These are phyloP conservation scores for Friedmanniomyces simplex DNA, from an alignment of 495 filamentous ascomycete species.

Conservation along the genomic window DNA sequence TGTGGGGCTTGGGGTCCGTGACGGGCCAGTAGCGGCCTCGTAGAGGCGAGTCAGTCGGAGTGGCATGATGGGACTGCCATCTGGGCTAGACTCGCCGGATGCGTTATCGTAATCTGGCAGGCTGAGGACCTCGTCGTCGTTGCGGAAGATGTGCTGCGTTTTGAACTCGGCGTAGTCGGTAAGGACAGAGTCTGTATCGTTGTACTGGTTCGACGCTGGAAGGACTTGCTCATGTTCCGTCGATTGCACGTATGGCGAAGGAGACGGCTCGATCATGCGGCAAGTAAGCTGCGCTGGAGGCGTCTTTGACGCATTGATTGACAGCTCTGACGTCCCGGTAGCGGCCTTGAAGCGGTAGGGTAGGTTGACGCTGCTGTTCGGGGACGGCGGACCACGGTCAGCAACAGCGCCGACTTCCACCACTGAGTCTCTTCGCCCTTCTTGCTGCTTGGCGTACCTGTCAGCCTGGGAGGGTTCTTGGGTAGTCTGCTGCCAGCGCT, in stretches of 20 bases:
- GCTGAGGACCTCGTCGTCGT: not conserved
- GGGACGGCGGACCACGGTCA: not conserved
- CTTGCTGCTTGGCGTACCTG: not conserved
- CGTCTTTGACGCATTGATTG: not conserved
- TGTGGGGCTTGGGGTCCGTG: not conserved
- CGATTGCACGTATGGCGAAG: not conserved
- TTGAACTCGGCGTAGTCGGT: conserved; percentile 12
- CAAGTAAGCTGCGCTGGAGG: not conserved
- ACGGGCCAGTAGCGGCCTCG: not conserved
- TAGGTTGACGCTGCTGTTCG: not conserved
- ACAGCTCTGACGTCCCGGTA: not conserved
- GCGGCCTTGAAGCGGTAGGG: not conserved
- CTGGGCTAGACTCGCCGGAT: not conserved
- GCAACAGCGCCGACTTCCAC: not conserved
- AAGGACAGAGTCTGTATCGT: not conserved
- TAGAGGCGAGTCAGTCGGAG: not conserved
- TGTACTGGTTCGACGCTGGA: not conserved
- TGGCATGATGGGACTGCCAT: not conserved
- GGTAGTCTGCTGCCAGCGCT: not conserved
- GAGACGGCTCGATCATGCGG: not conserved
- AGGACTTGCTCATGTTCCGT: not conserved
- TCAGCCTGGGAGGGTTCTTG: not conserved
- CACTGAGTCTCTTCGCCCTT: not conserved
- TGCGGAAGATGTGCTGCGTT: conserved; percentile 2
- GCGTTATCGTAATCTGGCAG: conserved; percentile 4